Base-by-base conservation (phyloP, 129 eudicot genomes). In the Calendula officinalis region DNA sequence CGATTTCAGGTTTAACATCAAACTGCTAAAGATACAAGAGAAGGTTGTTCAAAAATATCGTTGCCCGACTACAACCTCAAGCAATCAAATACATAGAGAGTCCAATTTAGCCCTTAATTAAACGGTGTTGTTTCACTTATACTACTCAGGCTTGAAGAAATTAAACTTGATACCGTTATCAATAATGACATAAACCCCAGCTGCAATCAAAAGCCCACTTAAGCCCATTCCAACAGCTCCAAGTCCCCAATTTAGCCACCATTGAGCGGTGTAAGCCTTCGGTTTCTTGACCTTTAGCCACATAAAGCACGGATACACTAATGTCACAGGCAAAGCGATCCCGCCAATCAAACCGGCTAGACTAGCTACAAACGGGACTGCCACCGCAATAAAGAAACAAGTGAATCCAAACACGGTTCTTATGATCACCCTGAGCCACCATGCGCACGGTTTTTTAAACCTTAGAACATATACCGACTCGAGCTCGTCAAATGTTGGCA, bases 251-350 rank as follows among this genome's bases (percentile, higher is more conserved):
- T 83, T 83, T 7, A 83, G 36, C 69, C 80, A 83, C 89, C 89
- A 83, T 32, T 30, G 46, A 0, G 57, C 56, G 36, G 80, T 34
- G 45, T 72, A 83, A 3, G 14, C 60, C 70, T 73, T 68, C 4
- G 89, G 89, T 65, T 83, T 83, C 77, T 72, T 83, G 7, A 76
- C 52, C 64, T 60, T 75, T 6, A 79, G 66, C 89, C 89, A 83
- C 84, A 83, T 83, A 27, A 83, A 74, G 49, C 82, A 79, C 17
- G 89, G 89, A 46, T 83, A 83, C 3, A 70, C 89, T 42, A 83
- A 66, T 3, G 89, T 83, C 12, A 83, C 77, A 0, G 89, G 89
- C 40, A 83, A 66, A 4, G 82, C 53, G 0, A 79, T 7, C 27
- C 82, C 85, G 43, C 89, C 89, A 8, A 73, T 49, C 9, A 83